Evolutionary conservation across 1,284 basidiomycete species (phyloP), one percentile per base, ranked within the genome.

Genomic region (Puccinia brachypodii): DNA sequence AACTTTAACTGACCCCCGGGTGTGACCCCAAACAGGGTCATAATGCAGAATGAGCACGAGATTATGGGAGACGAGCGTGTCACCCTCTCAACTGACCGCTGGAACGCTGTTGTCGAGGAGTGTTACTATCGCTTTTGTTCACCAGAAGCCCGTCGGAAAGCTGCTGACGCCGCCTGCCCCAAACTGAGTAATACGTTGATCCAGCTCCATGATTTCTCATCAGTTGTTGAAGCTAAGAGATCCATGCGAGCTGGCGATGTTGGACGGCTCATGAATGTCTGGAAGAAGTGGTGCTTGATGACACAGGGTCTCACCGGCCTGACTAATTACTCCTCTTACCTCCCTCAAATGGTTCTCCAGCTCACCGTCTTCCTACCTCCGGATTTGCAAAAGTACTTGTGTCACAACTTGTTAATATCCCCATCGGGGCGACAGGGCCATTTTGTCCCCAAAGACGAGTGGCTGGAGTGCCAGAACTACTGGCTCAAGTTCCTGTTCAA

Each of bases 381-480:
- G 14, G 25, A 3, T 7, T 7, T 62, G 60, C n/a, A 25, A 8
- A 62, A 62, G 19, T 62, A 62, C 60, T 25, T 72, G 19, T 47
- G 19, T 9, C 69, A 72, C 42, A 50, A 44, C 31, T 33, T 72
- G 40, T 31, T 72, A 3, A n/a, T 72, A 22, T 72, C 25, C 40
- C 69, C 69, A 40, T 44, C 14, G 16, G 69, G 69, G 2, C 36
- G 40, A 7, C 19, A 8, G 14, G 40, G 40, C 3, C 69, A 72
- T n/a, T 72, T 72, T 72, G 69, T 72, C 6, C 38, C 69, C 25
- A 72, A 72, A 13, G 38, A 72, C 50, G n/a, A 42, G 3, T 72
- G 69, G 69, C 69, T 72, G 4, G 69, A 72, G 28, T 47, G 44
- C 14, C 69, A 72, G 33, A 72, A 72, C 22, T 72, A 50, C 33